These are phyloP conservation scores for Kodamaea neixiangensis DNA, from an alignment of 805 yeast genomes.

Conservation along the genomic window DNA sequence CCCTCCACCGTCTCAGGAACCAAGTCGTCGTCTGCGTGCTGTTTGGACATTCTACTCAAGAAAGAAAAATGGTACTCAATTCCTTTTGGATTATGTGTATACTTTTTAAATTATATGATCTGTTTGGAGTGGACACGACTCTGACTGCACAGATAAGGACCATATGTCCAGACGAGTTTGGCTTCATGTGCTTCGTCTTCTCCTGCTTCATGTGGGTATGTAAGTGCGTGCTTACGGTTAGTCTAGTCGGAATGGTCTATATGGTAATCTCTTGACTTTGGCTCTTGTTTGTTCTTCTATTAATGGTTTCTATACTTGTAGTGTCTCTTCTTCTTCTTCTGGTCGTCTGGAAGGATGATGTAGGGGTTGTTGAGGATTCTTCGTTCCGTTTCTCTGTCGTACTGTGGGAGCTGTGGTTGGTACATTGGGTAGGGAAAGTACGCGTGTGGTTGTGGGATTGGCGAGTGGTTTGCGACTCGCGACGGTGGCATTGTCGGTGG, in stretches of 20 bases:
- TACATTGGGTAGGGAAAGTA: slow-evolving; percentile 8
- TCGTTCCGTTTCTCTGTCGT: slow-evolving; percentile 29
- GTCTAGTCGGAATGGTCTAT: neutral
- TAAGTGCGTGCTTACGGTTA: neutral
- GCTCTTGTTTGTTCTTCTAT: neutral
- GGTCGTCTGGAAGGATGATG: slow-evolving; percentile 28
- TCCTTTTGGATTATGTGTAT: slow-evolving; percentile 3
- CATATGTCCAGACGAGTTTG: neutral
- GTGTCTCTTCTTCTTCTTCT: slow-evolving; percentile 9
- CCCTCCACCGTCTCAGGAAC: slow-evolving; percentile 64
- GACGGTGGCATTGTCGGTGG: neutral
- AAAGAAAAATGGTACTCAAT: neutral
- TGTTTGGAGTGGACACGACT: slow-evolving; percentile 6
- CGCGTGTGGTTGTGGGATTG: slow-evolving; percentile 1
- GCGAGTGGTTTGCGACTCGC: neutral
- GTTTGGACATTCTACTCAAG: slow-evolving; percentile 19
- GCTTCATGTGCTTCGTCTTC: neutral
- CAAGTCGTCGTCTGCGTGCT: slow-evolving; percentile 51
- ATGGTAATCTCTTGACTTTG: neutral
- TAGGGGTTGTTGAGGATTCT: slow-evolving; percentile 30
- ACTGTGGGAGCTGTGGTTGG: slow-evolving; percentile 13
- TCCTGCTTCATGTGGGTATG: neutral
- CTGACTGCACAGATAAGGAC: slow-evolving; percentile 1
- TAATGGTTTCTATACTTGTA: neutral
- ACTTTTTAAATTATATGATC: slow-evolving; percentile 2